These are phyloP conservation scores for Colletotrichum phormii DNA, from an alignment of 2,329 filamentous ascomycete species.

Conservation along the genomic window DNA sequence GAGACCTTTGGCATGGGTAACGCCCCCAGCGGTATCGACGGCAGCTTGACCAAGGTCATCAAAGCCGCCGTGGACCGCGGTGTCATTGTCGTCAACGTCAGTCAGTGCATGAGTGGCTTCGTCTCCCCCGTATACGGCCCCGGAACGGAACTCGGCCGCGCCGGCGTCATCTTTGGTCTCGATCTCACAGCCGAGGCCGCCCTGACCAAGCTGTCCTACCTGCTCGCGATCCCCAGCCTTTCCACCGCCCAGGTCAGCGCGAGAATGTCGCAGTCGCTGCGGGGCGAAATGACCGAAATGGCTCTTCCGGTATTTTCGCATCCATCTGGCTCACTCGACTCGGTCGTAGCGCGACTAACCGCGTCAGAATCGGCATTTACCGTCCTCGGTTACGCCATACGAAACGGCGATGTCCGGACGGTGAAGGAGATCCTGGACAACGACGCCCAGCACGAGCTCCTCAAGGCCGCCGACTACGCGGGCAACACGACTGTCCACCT, in stretches of 20 bases:
- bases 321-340: constrained; percentile 66
- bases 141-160: constrained; percentile 80
- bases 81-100: constrained; percentile 90
- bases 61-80: constrained; percentile 81
- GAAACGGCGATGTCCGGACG: constrained; percentile 73
- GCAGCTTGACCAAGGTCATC: constrained; percentile 82
- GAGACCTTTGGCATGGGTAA: constrained; percentile 96
- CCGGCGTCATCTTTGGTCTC: constrained; percentile 89
- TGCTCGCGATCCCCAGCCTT: constrained; percentile 77
- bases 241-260: constrained; percentile 73
- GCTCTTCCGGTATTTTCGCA: constrained; percentile 81
- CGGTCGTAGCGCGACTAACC: constrained; percentile 56
- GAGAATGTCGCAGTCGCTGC: constrained; percentile 79
- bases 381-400: constrained; percentile 83
- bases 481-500: constrained; percentile 79
- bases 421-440: constrained; percentile 77
- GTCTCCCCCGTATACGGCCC: constrained; percentile 84
- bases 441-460: constrained; percentile 66
- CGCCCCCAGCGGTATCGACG: constrained; percentile 84
- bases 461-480: constrained; percentile 83
- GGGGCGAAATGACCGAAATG: constrained; percentile 87
- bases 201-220: constrained; percentile 89
- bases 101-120: constrained; percentile 84
- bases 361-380: constrained; percentile 73
- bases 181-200: constrained; percentile 93